Base-by-base conservation (phyloP, 192 early-diverging fungal genomes). In the Kappamyces sp. region DNA sequence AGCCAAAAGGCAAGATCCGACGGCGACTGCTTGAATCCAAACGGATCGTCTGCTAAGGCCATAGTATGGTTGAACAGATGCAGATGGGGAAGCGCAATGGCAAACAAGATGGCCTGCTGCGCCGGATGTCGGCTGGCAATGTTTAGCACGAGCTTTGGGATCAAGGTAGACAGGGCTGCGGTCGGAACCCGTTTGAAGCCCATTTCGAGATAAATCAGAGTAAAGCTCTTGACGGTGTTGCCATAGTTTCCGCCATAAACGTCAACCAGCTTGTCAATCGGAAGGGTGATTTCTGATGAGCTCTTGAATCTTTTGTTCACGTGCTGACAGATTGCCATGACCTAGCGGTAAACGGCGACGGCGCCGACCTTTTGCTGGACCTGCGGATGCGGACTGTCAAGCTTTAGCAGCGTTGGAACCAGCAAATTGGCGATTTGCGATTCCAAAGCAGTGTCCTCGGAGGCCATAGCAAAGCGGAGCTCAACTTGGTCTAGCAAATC, bases 201-300 rank as follows among this genome's bases (percentile, higher is more conserved):
- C 79, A 92, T 89, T 15, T 92, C 83, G 2, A 97, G 57, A 47
- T 92, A 97, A 61, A 97, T 84, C 3, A 95, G 71, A 6, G 82
- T 78, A 65, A 97, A 89, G 64, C 86, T 87, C 47, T 82, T 84
- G 10, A 91, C 80, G 47, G 90, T 74, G 8, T 67, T 61, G 0
- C 70, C 63, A 0, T 67, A 50, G 5, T 47, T 59, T 32, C 49
- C 31, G 10, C 13, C 44, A 12, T 85, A 86, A 49, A 86, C 78
- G 10, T 76, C 70, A 1, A 91, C 40, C 1, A 97, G 67, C 12
- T 81, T n/a, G 2, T 67, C 60, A 1, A 82, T 64, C 8, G 91
- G 92, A 7, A 91, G 64, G 40, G 69, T 71, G 34, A 93, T 73
- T 1, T 60, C 58, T 0, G 70, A 64, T 49, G 79, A 80, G 3